Evolutionary conservation across 345 rosid genomes (phyloP).

Genomic region (Lagerstroemia speciosa): DNA sequence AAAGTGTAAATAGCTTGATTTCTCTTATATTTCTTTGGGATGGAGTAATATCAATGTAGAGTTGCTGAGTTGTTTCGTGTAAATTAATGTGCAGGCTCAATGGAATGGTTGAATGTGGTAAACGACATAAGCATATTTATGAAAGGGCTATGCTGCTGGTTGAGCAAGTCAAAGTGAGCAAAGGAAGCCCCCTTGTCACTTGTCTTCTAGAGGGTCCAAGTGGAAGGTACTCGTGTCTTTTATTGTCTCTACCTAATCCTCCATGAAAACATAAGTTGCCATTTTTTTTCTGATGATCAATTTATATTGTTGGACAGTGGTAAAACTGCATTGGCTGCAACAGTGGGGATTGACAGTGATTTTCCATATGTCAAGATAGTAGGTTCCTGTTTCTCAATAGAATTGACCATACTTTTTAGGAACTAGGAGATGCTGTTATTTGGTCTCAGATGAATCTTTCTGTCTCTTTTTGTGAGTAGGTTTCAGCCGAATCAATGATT

Average conservation of each 20-base stretch:
- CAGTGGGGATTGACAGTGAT: constrained; percentile 90
- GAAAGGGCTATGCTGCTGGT: constrained; percentile 81
- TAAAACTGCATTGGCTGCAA: constrained; percentile 94
- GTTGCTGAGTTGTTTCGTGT: constrained; percentile 1
- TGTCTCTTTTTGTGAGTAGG: constrained; percentile 28
- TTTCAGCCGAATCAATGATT: constrained; percentile 93
- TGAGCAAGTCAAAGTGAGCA: constrained; percentile 97
- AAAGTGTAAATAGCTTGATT: background rate
- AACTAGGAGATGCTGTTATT: background rate
- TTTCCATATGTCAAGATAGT: constrained; percentile 97
- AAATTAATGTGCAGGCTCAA: constrained; percentile 46
- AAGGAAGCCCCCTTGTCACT: constrained; percentile 88
- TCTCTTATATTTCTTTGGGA: background rate
- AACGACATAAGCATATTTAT: constrained; percentile 65
- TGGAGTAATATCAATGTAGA: background rate
- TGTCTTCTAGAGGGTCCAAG: constrained; percentile 92
- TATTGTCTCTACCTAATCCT: background rate
- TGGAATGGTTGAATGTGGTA: constrained; percentile 91
- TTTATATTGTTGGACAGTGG: constrained; percentile 49
- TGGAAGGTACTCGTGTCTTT: constrained; percentile 55
- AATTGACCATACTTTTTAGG: too few species aligned
- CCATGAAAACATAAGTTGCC: background rate
- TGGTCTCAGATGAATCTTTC: background rate
- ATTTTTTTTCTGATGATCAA: constrained; percentile 9
- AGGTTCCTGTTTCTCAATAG: constrained; percentile 21